phyloP scores from a whole-genome alignment of 441 rosid genomes.

The Pelargonium australe region DNA sequence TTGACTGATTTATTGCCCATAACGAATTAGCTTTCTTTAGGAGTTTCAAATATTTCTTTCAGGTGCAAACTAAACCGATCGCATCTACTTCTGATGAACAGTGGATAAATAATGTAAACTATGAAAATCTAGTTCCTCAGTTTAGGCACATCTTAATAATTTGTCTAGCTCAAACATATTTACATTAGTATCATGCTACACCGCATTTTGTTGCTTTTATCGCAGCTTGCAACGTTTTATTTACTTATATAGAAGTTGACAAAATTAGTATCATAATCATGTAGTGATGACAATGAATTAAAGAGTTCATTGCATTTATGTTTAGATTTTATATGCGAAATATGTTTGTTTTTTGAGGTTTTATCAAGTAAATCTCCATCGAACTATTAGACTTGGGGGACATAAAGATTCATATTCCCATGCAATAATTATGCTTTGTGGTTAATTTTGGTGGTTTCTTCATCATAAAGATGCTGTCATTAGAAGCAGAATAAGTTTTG shows the following conservation, averaged over 20 bases:
- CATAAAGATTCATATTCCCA: too few species aligned
- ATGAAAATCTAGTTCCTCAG: neutral
- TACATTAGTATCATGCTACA: too few species aligned
- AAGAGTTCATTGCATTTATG: neutral
- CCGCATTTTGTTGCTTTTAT: too few species aligned
- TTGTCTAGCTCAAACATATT: neutral
- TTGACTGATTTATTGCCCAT: neutral
- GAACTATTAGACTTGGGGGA: slow-evolving; percentile 14
- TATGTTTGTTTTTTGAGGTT: neutral
- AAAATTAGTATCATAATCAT: too few species aligned
- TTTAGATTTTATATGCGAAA: too few species aligned
- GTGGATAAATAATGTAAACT: neutral
- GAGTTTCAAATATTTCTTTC: neutral
- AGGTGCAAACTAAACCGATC: neutral
- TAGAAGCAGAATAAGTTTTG: slow-evolving; percentile 25
- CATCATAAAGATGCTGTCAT: slow-evolving; percentile 9
- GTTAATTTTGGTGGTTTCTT: slow-evolving; percentile 4
- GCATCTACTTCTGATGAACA: neutral
- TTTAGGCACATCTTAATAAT: neutral
- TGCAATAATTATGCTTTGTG: neutral
- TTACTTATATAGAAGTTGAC: too few species aligned
- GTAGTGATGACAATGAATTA: neutral
- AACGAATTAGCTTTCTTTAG: neutral
- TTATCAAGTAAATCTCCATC: too few species aligned
- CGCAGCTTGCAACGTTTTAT: too few species aligned